Base-by-base conservation (phyloP, 2,329 filamentous ascomycete species). In the Thermoascus crustaceus region DNA sequence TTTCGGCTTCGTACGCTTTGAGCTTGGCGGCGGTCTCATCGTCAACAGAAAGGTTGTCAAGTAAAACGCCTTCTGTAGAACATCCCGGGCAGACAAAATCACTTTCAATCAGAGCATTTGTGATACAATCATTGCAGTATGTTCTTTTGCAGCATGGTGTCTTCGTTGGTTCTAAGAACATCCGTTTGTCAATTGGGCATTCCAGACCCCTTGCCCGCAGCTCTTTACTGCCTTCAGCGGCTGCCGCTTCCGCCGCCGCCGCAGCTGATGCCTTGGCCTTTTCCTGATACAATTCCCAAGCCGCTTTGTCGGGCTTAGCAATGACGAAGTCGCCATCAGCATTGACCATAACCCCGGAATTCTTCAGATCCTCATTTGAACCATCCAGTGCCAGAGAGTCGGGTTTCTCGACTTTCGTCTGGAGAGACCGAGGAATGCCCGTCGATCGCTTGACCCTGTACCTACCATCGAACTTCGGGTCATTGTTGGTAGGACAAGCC, bases 91-190 rank as follows among this genome's bases (percentile, higher is more conserved):
- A 98, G 64, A 88, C 73, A 67, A 98, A 87, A 74, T 98, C 91
- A 76, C 83, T 91, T 72, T 96, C 88, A 67, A 95, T 89, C 66
- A 98, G 80, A 66, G 88, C 85, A 76, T 94, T 94, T 62, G 91
- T 93, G 68, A 98, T 95, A 82, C 91, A 98, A 63, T 95, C 87
- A 77, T 91, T 91, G 75, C 91, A 98, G 73, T 94, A 98, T 59
- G 88, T 95, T 76, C 84, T 93, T 69, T 84, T 78, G 73, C 91
- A 98, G 76, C 91, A 98, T 49, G 91, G 89, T 58, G 91, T 96
- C 77, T 94, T 94, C 75, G 93, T 91, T 75, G 91, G 89, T 63
- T 95, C 86, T 79, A 93, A 81, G 69, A 96, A 95, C 76, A 94
- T 82, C 66, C 85, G 88, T 68, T 93, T 93, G 78, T 96, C 91